Conservation (phyloP, 2,329 filamentous ascomycete genomes). For the Didymella keratinophila region DNA sequence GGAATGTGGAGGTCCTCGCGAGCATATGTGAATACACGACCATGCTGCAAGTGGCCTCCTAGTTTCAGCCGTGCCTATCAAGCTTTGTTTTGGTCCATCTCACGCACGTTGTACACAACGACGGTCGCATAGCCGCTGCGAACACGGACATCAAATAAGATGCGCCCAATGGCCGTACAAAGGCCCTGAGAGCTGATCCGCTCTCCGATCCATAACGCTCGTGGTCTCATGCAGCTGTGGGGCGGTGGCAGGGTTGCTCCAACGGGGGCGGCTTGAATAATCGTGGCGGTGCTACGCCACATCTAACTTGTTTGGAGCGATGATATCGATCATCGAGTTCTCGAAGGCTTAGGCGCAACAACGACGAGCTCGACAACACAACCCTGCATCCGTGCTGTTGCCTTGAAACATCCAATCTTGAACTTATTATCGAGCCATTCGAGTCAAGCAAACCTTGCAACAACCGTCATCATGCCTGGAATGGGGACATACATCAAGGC, state of each 20-base stretch:
- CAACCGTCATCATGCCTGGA: slow-evolving; percentile 35
- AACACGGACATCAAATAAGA: slow-evolving; percentile 27
- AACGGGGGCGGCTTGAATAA: slow-evolving; percentile 16
- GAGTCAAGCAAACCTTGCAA: not conserved
- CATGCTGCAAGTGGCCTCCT: slow-evolving; percentile 15
- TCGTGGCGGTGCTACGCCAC: slow-evolving; percentile 11
- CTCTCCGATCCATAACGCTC: slow-evolving; percentile 22
- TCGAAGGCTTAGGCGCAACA: slow-evolving; percentile 13
- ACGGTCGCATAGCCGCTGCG: slow-evolving; percentile 41
- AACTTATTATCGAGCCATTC: not conserved
- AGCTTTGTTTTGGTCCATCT: slow-evolving; percentile 26
- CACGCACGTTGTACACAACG: slow-evolving; percentile 33
- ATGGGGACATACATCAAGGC: slow-evolving; percentile 45
- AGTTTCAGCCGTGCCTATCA: slow-evolving; percentile 40
- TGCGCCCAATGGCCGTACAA: slow-evolving; percentile 20
- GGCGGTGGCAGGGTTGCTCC: slow-evolving; percentile 6
- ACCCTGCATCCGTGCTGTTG: not conserved
- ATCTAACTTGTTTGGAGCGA: slow-evolving; percentile 16
- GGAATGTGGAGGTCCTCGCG: slow-evolving; percentile 12
- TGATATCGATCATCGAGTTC: slow-evolving; percentile 20
- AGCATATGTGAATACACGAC: slow-evolving; percentile 12
- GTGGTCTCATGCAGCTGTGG: slow-evolving; percentile 21
- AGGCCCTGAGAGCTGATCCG: slow-evolving; percentile 23
- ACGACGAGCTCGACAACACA: slow-evolving; percentile 14
- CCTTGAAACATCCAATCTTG: not conserved